Evolutionary conservation across 371 early-diverging fungal species (phyloP), one percentile per base, ranked within the genome.

Genomic region (Mortierella sp.): DNA sequence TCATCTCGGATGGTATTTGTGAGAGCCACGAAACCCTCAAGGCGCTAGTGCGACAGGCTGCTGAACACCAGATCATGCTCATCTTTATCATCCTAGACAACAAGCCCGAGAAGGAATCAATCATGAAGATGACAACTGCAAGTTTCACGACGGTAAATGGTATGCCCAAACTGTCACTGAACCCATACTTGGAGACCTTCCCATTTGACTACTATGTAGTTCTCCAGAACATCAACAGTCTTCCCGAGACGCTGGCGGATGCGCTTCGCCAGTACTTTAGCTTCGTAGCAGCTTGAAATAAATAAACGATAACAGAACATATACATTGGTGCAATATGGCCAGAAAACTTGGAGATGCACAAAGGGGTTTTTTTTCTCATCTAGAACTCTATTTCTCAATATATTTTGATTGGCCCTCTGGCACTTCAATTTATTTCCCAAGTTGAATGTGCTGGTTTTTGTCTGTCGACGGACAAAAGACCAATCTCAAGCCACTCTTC

Each of bases 151-250:
- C 83, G 10, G 86, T 89, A 57, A 84, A 90, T 76, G 96, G 95
- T 69, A 85, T 84, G 59, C 86, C 89, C 68, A 87, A 87, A 61
- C 78, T 98, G 70, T 78, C 91, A 76, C 91, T 97, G 89, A 89
- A 87, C n/a, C 88, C 91, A 53, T 99, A 98, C 84, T 91, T 99
- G 72, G 97, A 97, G 73, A 96, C 96, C 8, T 98, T 99, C 94
- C 99, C 99, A 58, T 98, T 98, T 88, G 95, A 97, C 71, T 97
- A 95, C 87, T 98, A 96, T 82, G 92, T 98, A 70, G 92, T 98
- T 28, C 84, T 98, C 65, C 92, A 94, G 73, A 93, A 97, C 78
- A 93, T 98, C 76, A 90, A 94, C 70, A 87, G 91, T 24, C 87
- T 99, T 53, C 98, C 99, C 0, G 92, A 92, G 58, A 96, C 96